Evolutionary conservation across 2,329 filamentous ascomycete genomes (phyloP), one percentile per base, ranked within the genome.

Genomic region (Fusarium xyrophilum): DNA sequence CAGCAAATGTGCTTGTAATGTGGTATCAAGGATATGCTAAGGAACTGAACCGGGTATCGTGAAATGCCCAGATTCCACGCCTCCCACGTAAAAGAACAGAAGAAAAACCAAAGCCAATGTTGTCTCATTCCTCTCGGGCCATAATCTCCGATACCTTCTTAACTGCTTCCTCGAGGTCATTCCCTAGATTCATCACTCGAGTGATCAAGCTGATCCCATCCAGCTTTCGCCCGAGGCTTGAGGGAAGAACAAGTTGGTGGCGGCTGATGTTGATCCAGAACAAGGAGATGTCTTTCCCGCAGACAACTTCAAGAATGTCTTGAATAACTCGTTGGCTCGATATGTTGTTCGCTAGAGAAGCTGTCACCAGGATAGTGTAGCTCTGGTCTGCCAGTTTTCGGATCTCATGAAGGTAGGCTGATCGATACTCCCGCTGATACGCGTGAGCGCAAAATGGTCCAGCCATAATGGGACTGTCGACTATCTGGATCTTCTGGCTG

Each of bases 391-490:
- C 57, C 25, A 54, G 36, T 35, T 43, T 69, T 39, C 38, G 54
- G n/a, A 67, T 46, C 40, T 69, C 48, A 19, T 51, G 28, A 15
- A 63, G 53, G 35, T 67, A 69, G 25, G 65, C 61, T 7, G 39
- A 53, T 11, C 66, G 62, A 8, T 50, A 46, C 15, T 40, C 36
- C 10, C 42, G 53, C 27, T 51, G 40, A 11, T 35, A 38, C 25
- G 30, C 9, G 21, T 58, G 60, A 19, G 52, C 35, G 30, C 25
- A 53, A 6, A 47, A 27, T 11, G 40, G 56, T 10, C 48, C 32
- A 7, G 59, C 51, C 48, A 67, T 63, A 12, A 67, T 36, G 12
- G 57, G 53, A 8, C 47, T 69, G 33, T 69, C 44, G 30, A 69
- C 38, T 27, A 67, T 23, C 6, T 27, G 40, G 7, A 42, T 48